Percentiles rank a stretch among this genome's conserved stretches.
These are phyloP conservation scores for Diaporthe sp. DNA, from an alignment of 2,329 filamentous ascomycete genomes.

Conservation along the genomic window DNA sequence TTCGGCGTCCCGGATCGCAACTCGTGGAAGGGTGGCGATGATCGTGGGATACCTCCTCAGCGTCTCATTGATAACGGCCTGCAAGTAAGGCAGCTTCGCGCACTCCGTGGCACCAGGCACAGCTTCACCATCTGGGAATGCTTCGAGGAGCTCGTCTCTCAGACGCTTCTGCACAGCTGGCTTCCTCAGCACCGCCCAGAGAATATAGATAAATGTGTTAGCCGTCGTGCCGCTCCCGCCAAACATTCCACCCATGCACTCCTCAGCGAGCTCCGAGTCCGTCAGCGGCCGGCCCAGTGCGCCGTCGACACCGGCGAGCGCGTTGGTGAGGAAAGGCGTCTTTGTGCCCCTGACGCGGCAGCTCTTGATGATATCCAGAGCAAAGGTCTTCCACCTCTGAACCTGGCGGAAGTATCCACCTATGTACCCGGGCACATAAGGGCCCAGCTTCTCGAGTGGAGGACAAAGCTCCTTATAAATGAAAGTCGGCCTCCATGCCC, in stretches of 20 bases:
- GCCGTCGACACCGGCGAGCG: not conserved
- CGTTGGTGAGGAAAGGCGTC: not conserved
- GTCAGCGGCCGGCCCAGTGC: not conserved
- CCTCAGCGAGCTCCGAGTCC: not conserved
- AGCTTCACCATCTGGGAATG: not conserved
- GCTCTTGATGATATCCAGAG: not conserved
- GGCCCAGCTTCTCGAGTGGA: not conserved
- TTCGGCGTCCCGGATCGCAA: not conserved
- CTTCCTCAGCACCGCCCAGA: not conserved
- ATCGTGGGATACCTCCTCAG: conserved; percentile 3
- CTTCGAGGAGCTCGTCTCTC: not conserved
- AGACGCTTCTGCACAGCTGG: not conserved
- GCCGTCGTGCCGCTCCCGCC: conserved; percentile 3
- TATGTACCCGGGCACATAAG: not conserved
- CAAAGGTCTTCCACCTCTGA: not conserved
- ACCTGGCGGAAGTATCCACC: not conserved
- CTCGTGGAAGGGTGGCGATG: not conserved
- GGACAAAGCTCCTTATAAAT: not conserved
- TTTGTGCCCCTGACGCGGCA: conserved; percentile 4
- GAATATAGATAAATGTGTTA: not conserved
- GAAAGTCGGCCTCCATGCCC: not conserved
- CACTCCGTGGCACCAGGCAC: not conserved
- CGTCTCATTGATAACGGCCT: not conserved
- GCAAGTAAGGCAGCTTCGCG: not conserved
- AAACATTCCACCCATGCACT: not conserved